Evolutionary conservation across 345 rosid species (phyloP).

Genomic region (Trapa incisa): DNA sequence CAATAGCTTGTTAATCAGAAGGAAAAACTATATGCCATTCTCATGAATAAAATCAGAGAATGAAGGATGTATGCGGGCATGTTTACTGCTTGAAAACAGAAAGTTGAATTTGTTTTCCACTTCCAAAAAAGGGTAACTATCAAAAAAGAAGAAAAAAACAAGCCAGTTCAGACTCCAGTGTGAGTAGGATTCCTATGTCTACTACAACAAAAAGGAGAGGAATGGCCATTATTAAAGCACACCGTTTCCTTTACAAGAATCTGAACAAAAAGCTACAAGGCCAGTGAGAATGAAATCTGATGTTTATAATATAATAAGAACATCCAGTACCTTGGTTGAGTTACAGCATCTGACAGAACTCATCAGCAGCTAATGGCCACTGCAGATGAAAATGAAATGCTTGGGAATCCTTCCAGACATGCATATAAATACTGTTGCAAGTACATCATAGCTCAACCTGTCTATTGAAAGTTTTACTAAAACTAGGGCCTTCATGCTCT

Average conservation of each 20-base stretch:
- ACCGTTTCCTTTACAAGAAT: background rate
- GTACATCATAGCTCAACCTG: slow-evolving; percentile 11
- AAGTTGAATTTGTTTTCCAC: background rate
- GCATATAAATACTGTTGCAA: background rate
- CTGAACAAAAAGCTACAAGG: background rate
- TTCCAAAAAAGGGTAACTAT: no score
- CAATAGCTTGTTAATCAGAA: background rate
- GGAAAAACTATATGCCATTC: background rate
- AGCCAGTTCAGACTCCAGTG: no score
- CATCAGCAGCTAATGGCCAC: background rate
- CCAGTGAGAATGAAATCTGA: background rate
- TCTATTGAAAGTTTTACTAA: slow-evolving; percentile 4
- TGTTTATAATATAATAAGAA: background rate
- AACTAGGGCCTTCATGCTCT: slow-evolving; percentile 3
- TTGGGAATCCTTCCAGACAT: background rate
- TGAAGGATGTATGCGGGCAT: background rate
- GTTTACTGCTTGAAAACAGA: background rate
- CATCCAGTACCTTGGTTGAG: background rate
- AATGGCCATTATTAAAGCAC: no score
- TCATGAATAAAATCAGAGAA: background rate
- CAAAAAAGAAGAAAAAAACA: no score
- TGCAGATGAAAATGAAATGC: background rate
- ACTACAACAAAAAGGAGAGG: no score
- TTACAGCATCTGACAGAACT: background rate
- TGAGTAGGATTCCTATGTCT: no score